Percentiles rank a stretch among this genome's conserved stretches.
phyloP scores from a whole-genome alignment of 2,329 filamentous ascomycete genomes.

The Beauveria rudraprayagi region DNA sequence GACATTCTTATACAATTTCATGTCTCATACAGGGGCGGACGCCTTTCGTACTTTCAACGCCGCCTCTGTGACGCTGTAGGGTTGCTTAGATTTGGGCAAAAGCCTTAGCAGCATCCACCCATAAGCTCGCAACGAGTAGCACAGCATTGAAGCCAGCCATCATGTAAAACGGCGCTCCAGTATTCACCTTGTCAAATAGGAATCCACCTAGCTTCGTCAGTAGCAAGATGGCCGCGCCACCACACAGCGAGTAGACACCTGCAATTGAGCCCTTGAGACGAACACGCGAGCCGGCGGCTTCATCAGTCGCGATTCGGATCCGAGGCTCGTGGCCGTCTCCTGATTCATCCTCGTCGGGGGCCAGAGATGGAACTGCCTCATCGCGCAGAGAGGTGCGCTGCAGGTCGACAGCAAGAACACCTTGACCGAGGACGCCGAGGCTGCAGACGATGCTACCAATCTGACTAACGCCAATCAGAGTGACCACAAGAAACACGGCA shows the following conservation, averaged over 20 bases:
- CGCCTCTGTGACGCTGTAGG: neutral
- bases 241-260: constrained; percentile 85
- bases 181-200: constrained; percentile 69
- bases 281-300: constrained; percentile 38
- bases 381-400: constrained; percentile 19
- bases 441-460: constrained; percentile 96
- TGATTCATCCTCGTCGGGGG: constrained; percentile 31
- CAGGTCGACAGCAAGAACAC: constrained; percentile 54
- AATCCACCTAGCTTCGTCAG: constrained; percentile 86
- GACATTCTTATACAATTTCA: neutral
- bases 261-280: constrained; percentile 87
- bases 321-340: constrained; percentile 32
- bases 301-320: constrained; percentile 24
- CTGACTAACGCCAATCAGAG: constrained; percentile 81
- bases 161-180: constrained; percentile 83
- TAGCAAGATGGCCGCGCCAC: constrained; percentile 80
- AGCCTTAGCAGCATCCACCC: constrained; percentile 39
- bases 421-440: constrained; percentile 76
- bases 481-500: constrained; percentile 66
- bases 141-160: constrained; percentile 82
- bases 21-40: neutral
- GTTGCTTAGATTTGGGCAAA: constrained; percentile 21
- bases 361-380: constrained; percentile 18
- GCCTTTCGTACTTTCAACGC: neutral
- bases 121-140: constrained; percentile 51